Evolutionary conservation across 2,329 filamentous ascomycete genomes (phyloP), one percentile per base, ranked within the genome.

Genomic region (Fusarium tanahbumbuense): DNA sequence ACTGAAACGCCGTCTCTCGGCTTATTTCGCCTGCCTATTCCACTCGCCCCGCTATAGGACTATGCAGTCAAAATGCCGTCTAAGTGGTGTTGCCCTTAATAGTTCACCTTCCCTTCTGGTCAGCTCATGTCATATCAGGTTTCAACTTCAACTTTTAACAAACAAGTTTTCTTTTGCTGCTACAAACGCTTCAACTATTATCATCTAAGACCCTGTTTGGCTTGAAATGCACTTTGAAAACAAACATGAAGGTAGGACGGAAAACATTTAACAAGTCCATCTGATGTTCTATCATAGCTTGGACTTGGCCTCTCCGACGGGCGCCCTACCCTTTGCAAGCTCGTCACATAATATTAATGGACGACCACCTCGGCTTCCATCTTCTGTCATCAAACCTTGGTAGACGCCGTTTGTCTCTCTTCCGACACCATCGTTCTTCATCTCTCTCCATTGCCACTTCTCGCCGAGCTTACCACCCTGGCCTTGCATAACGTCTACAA

Each of bases 391-490:
- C 18, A 87, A 74, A 3, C 78, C 77, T 28, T 71, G 75, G 47
- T 81, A 82, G 37, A 76, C 77, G 30, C 81, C 77, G 62, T 81
- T 61, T 64, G 78, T 77, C 56, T 77, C 70, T 64, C 75, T 70
- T 46, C 79, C 78, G 9, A 70, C 77, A 12, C 73, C 71, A 60
- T 81, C 81, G 16, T 77, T 74, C 67, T 81, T 77, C 73, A 87
- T 86, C 56, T 83, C 82, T 84, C 89, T 93, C 84, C 91, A 92
- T 30, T 84, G 83, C 87, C 87, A 89, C 74, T 88, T 88, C 3
- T 80, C 76, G 40, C 81, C 81, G 72, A 93, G 87, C 55, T 86
- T 85, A 6, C 81, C 76, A 0, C 83, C 82, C 9, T 79, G 68
- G 40, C 83, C 78, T 58, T 84, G 76, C 60, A 91, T 80, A 59